phyloP scores from a whole-genome alignment of 495 filamentous ascomycete genomes.

The Hamigera avellanea region DNA sequence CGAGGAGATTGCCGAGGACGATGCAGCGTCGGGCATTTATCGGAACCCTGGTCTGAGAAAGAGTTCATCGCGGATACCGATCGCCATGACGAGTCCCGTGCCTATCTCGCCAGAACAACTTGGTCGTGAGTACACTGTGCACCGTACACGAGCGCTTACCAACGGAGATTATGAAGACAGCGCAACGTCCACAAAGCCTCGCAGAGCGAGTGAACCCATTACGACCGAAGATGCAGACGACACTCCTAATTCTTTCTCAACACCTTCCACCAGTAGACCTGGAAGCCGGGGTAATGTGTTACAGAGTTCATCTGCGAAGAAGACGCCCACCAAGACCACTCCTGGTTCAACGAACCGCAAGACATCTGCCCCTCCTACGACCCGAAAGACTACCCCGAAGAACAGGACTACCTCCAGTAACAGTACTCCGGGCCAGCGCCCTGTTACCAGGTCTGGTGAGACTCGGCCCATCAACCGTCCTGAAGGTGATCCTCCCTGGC shows the following conservation, averaged over 20 bases:
- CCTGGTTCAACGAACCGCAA: constrained; percentile 29
- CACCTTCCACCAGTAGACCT: constrained; percentile 35
- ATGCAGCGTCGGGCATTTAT: constrained; percentile 23
- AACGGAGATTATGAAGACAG: constrained; percentile 50
- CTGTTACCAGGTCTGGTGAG: constrained; percentile 53
- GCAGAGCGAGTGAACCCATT: constrained; percentile 63
- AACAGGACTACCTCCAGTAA: constrained; percentile 28
- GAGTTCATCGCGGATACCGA: constrained; percentile 67
- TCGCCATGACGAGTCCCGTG: constrained; percentile 63
- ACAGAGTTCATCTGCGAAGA: constrained; percentile 22
- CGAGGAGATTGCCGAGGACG: constrained; percentile 59
- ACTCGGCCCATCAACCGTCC: constrained; percentile 58
- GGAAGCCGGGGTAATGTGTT: constrained; percentile 23
- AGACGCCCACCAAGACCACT: constrained; percentile 30
- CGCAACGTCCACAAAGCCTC: constrained; percentile 43
- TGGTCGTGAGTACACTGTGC: constrained; percentile 58
- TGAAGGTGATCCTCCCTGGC: constrained; percentile 93
- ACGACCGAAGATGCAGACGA: constrained; percentile 42
- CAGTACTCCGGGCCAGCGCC: constrained; percentile 34
- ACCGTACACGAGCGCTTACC: constrained; percentile 45
- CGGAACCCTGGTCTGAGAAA: constrained; percentile 32
- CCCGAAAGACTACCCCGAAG: constrained; percentile 22
- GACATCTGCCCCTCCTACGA: constrained; percentile 27
- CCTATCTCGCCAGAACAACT: constrained; percentile 60
- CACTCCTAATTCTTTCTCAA: constrained; percentile 20